A percentile compares a stretch with the other conserved stretches of the same genome.
These are phyloP conservation scores for Phenoliferia sp. DNA, from an alignment of 1,284 basidiomycete genomes.

Conservation along the genomic window DNA sequence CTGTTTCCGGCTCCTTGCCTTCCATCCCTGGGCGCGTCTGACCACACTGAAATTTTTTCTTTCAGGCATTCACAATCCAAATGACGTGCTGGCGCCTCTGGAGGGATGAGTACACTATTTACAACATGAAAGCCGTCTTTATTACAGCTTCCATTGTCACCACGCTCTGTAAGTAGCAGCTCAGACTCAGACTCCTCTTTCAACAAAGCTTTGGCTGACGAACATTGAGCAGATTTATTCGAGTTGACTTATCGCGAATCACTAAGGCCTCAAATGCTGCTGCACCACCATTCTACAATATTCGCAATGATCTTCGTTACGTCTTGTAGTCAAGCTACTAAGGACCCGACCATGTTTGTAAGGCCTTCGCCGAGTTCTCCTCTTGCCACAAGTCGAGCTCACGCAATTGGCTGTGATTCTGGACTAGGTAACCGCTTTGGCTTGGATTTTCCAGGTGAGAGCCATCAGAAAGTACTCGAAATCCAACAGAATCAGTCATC, in stretches of 20 bases:
- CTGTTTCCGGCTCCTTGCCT: not conserved
- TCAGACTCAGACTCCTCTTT: not conserved
- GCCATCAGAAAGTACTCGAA: not conserved
- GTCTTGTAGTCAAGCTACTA: not conserved
- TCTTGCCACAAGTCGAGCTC: too few relatives aligned
- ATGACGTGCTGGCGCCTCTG: not conserved
- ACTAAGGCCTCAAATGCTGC: not conserved
- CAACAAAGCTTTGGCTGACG: not conserved
- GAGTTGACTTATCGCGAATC: not conserved
- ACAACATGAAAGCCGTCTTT: not conserved
- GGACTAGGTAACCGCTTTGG: not conserved
- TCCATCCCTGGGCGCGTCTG: not conserved
- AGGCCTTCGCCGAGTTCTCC: too few relatives aligned
- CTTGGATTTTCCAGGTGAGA: not conserved
- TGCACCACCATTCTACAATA: not conserved
- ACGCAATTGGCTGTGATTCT: too few relatives aligned
- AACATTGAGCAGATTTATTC: not conserved
- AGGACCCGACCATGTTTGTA: not conserved
- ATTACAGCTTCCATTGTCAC: not conserved
- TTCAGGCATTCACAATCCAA: not conserved
- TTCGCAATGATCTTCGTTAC: not conserved
- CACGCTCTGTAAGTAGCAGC: not conserved
- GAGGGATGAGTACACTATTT: not conserved
- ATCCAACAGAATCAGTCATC: not conserved
- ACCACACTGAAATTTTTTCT: too few relatives aligned